Percentiles rank a stretch among this genome's conserved stretches.
Evolutionary conservation across 2,329 filamentous ascomycete species (phyloP).

Genomic region (Colletotrichum sp.): DNA sequence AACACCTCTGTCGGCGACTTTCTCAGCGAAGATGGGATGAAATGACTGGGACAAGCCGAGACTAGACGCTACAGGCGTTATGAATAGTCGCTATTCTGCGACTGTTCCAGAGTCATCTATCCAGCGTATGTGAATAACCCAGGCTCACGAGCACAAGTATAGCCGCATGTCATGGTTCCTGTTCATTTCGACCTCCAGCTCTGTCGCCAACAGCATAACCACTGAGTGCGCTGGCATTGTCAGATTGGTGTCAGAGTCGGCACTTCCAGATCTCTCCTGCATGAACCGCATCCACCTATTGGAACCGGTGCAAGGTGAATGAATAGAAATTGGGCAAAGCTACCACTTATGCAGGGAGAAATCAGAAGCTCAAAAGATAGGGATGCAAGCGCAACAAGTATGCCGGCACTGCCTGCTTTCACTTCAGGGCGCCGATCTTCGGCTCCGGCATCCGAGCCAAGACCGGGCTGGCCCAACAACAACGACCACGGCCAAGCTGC

Average conservation of each 20-base stretch:
- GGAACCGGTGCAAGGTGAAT: not conserved
- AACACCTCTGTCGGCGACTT: not conserved
- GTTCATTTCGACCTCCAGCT: rapidly evolving
- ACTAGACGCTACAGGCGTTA: not conserved
- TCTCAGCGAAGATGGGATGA: not conserved
- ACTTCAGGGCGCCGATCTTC: not conserved
- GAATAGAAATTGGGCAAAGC: not conserved
- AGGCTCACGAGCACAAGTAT: not conserved
- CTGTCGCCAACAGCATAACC: not conserved
- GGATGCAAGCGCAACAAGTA: not conserved
- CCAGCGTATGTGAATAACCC: not conserved
- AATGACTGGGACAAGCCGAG: not conserved
- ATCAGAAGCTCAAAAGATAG: not conserved
- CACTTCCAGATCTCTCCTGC: not conserved
- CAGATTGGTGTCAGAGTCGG: not conserved
- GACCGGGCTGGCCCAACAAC: not conserved
- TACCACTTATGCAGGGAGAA: not conserved
- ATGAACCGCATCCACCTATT: not conserved
- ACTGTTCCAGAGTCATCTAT: not conserved
- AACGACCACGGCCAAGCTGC: not conserved
- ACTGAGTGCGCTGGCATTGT: not conserved
- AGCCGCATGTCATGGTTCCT: not conserved
- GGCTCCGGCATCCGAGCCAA: not conserved
- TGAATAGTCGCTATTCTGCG: not conserved
- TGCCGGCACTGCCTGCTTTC: not conserved